Evolutionary conservation across 257 asterid genomes (phyloP).

Genomic region (Plectranthus barbatus): DNA sequence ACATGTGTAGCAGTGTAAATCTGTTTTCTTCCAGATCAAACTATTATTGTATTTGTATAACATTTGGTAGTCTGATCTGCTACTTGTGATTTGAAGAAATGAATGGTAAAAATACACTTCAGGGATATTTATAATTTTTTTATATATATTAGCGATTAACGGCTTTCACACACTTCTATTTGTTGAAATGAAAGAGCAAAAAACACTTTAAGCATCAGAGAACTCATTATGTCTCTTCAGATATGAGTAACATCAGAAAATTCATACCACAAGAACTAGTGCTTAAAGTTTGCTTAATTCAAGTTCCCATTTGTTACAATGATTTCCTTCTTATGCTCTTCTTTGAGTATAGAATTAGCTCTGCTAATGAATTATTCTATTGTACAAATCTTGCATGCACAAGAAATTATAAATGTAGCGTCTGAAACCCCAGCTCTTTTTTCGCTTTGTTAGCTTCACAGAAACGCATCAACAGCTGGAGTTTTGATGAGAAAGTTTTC

Average conservation of each 20-base stretch:
- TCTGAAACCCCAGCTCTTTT: slow-evolving; percentile 1
- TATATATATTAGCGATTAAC: slow-evolving; percentile 1
- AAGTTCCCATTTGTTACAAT: neutral
- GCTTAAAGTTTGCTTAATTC: neutral
- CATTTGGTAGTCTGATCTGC: neutral
- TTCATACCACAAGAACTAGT: neutral
- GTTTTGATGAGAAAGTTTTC: slow-evolving; percentile 53
- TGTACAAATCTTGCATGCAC: neutral
- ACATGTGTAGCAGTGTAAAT: too few relatives aligned
- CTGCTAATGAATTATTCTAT: neutral
- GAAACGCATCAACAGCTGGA: slow-evolving; percentile 49
- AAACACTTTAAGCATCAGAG: slow-evolving; percentile 45
- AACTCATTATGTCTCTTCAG: slow-evolving; percentile 59
- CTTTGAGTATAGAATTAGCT: neutral
- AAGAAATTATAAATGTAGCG: neutral
- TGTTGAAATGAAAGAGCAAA: slow-evolving; percentile 30
- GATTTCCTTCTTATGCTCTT: neutral
- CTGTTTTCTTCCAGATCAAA: neutral
- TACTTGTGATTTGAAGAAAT: neutral
- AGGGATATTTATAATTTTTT: neutral
- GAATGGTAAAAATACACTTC: neutral
- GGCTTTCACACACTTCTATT: neutral
- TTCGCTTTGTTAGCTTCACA: slow-evolving; percentile 34
- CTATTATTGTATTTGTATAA: neutral
- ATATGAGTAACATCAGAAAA: slow-evolving; percentile 55